phyloP scores from a whole-genome alignment of 371 early-diverging fungal genomes.

The Blyttiomyces sp. region DNA sequence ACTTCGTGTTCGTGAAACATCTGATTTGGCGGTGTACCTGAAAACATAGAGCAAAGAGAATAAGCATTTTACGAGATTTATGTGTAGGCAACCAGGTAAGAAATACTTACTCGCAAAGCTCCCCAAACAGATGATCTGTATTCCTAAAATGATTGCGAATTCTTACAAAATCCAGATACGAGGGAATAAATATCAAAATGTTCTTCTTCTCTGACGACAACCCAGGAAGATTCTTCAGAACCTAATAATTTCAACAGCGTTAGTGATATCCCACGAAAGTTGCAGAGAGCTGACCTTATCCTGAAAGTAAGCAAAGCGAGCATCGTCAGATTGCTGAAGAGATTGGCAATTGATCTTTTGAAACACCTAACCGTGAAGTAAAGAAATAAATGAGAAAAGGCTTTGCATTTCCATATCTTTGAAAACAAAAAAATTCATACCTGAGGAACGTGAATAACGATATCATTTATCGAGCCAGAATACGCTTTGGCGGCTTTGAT shows the following conservation, averaged over 20 bases:
- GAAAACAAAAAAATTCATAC: no score
- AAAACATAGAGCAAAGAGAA: not conserved
- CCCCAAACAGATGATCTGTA: constrained; percentile 69
- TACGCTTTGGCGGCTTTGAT: constrained; percentile 62
- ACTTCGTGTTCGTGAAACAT: constrained; percentile 73
- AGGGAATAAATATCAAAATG: constrained; percentile 86
- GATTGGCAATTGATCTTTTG: constrained; percentile 63
- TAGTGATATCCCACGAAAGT: no score
- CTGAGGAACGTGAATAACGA: constrained; percentile 78
- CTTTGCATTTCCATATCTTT: no score
- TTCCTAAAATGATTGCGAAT: constrained; percentile 72
- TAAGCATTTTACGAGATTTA: no score
- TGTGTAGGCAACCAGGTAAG: no score
- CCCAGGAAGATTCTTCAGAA: no score
- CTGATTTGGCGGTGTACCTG: constrained; percentile 62
- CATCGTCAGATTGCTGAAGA: constrained; percentile 68
- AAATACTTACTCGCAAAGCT: constrained; percentile 51
- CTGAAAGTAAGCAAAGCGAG: constrained; percentile 82
- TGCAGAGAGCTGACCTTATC: constrained; percentile 64
- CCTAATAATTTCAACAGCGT: no score
- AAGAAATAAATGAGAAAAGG: no score
- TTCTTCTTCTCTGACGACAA: constrained; percentile 67
- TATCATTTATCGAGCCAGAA: constrained; percentile 69
- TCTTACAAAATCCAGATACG: constrained; percentile 94
- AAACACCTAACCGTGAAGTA: constrained; percentile 55